Conservation (phyloP, 2,329 filamentous ascomycete species). For the Aspergillus pseudoterreus region DNA sequence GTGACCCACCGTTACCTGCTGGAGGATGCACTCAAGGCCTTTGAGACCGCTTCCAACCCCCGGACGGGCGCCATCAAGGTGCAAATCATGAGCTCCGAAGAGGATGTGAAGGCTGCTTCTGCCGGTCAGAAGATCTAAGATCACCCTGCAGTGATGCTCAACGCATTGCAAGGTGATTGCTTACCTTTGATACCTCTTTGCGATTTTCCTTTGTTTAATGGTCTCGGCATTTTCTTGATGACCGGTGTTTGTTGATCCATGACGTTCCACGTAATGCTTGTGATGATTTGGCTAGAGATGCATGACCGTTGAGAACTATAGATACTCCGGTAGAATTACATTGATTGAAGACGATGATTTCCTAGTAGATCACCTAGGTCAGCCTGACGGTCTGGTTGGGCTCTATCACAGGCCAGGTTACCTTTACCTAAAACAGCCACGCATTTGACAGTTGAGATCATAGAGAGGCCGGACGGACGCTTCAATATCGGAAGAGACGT, state of each 20-base stretch:
- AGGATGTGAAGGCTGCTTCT: conserved; percentile 34
- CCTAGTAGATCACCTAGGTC: neutral
- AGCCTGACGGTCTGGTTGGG: no score
- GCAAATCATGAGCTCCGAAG: conserved; percentile 63
- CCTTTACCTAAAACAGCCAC: no score
- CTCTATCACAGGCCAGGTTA: no score
- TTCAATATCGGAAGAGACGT: no score
- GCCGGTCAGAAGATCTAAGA: conserved; percentile 27
- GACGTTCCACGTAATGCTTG: conserved; percentile 14
- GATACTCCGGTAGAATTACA: conserved; percentile 16
- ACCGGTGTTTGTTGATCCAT: conserved; percentile 1
- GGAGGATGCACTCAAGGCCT: conserved; percentile 84
- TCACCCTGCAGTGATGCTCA: neutral
- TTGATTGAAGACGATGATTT: conserved; percentile 1
- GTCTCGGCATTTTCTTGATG: conserved; percentile 11
- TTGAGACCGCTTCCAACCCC: conserved; percentile 81
- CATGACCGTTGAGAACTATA: conserved; percentile 15
- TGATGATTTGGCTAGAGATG: conserved; percentile 16
- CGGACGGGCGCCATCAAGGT: conserved; percentile 98
- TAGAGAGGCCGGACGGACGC: no score
- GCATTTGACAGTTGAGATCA: no score
- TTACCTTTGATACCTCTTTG: conserved; percentile 12
- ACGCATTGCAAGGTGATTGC: conserved; percentile 9
- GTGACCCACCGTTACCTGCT: conserved; percentile 85
- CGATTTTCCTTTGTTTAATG: conserved; percentile 3